Evolutionary conservation across 305 asterid species (phyloP).

Genomic region (Plantago coronopus): DNA sequence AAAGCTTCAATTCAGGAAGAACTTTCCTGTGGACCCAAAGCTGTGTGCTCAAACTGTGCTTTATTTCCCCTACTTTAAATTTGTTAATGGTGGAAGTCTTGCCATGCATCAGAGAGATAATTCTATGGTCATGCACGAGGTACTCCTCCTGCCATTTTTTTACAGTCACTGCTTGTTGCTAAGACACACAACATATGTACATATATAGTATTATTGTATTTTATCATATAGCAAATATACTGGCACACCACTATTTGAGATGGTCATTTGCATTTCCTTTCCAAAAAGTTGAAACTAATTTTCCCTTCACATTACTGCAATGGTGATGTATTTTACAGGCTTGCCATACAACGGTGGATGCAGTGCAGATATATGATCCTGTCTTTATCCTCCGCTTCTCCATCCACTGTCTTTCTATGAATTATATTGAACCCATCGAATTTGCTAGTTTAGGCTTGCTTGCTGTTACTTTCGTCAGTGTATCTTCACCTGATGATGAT

Average conservation of each 20-base stretch:
- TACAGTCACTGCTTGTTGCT: slow-evolving; percentile 3
- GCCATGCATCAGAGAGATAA: slow-evolving; percentile 38
- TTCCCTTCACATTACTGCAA: slow-evolving; percentile 7
- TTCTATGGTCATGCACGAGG: slow-evolving; percentile 44
- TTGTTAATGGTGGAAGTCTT: slow-evolving; percentile 32
- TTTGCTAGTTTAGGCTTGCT: slow-evolving; percentile 88
- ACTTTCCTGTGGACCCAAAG: slow-evolving; percentile 78
- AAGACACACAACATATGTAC: background rate
- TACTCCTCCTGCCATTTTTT: slow-evolving; percentile 26
- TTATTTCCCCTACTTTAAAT: slow-evolving; percentile 63
- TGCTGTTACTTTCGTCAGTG: slow-evolving; percentile 68
- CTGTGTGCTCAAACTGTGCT: slow-evolving; percentile 76
- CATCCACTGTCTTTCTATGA: slow-evolving; percentile 70
- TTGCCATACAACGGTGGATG: slow-evolving; percentile 30
- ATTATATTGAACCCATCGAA: slow-evolving; percentile 74
- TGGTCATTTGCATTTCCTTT: slow-evolving; percentile 10
- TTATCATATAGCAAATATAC: too few relatives aligned
- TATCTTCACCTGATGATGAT: slow-evolving; percentile 75
- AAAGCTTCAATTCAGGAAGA: slow-evolving; percentile 66
- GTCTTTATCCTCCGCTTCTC: slow-evolving; percentile 80
- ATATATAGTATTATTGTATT: too few relatives aligned
- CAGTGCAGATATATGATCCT: slow-evolving; percentile 69
- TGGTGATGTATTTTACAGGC: slow-evolving; percentile 41
- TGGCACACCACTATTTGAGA: background rate
- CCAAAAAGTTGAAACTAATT: slow-evolving; percentile 3